These are phyloP conservation scores for Raphanus sativus DNA, from an alignment of 345 rosid species.

Conservation along the genomic window DNA sequence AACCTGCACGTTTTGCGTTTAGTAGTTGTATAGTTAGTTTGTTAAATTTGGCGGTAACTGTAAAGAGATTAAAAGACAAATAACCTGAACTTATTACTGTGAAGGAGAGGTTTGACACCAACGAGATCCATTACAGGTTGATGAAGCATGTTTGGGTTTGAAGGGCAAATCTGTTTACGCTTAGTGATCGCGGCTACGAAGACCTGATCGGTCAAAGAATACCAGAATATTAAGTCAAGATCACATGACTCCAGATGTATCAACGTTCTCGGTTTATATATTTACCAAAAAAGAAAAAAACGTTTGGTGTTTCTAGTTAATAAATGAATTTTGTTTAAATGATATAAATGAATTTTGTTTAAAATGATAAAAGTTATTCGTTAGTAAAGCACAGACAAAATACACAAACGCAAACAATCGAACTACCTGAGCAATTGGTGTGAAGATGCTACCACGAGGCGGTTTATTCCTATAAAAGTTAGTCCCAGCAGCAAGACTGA, in stretches of 20 bases:
- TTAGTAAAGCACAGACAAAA: neutral
- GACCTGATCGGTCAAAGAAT: constrained; percentile 45
- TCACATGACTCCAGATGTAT: constrained; percentile 5
- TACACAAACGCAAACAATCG: neutral
- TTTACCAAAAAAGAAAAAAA: neutral
- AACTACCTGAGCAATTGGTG: constrained; percentile 85
- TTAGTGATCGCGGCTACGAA: constrained; percentile 77
- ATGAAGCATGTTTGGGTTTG: constrained; percentile 53
- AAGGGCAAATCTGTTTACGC: constrained; percentile 70
- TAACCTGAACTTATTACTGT: constrained; percentile 71
- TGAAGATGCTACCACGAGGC: constrained; percentile 76
- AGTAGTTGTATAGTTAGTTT: neutral
- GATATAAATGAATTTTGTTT: no score
- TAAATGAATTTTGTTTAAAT: neutral
- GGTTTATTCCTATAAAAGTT: constrained; percentile 61
- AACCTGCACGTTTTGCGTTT: constrained; percentile 48
- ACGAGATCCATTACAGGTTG: constrained; percentile 44
- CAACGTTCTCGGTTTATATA: neutral
- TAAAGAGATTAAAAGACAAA: neutral
- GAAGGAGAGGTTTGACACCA: constrained; percentile 38
- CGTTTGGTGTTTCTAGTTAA: neutral
- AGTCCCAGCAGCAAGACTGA: constrained; percentile 63
- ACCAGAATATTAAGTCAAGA: constrained; percentile 2
- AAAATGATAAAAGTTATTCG: neutral
- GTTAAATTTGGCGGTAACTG: neutral